Evolutionary conservation across 768 basidiomycete species (phyloP).

Genomic region (Boletus rex-veris): DNA sequence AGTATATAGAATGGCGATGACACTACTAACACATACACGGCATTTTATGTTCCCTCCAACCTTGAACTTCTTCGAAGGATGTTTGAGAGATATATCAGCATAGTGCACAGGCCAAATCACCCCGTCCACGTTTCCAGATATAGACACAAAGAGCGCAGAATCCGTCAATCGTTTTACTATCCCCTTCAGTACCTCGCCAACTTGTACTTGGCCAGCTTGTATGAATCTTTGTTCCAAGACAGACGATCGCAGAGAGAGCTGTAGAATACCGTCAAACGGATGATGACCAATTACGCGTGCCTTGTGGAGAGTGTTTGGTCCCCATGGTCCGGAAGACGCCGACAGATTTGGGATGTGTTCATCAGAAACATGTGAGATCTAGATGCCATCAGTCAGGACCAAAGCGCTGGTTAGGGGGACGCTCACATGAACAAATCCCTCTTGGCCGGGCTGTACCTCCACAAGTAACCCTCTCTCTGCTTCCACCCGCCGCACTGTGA

Average conservation of each 20-base stretch:
- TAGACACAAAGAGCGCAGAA: constrained; percentile 76
- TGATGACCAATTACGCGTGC: constrained; percentile 88
- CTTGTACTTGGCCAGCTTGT: constrained; percentile 73
- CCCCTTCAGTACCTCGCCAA: constrained; percentile 85
- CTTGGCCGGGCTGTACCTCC: constrained; percentile 56
- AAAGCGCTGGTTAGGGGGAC: not conserved
- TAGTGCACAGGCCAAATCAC: constrained; percentile 94
- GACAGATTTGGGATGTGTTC: constrained; percentile 83
- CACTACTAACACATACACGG: constrained; percentile 50
- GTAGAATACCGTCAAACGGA: constrained; percentile 80
- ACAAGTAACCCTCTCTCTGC: constrained; percentile 79
- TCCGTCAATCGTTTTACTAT: constrained; percentile 84
- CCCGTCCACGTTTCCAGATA: constrained; percentile 86
- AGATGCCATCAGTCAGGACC: not conserved
- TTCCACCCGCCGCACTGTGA: constrained; percentile 73
- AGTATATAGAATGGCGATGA: not conserved
- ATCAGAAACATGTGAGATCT: constrained; percentile 95
- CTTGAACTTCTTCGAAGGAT: constrained; percentile 90
- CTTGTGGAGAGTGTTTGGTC: constrained; percentile 69
- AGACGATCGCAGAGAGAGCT: constrained; percentile 81
- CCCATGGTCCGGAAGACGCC: constrained; percentile 71
- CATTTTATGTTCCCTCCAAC: constrained; percentile 80
- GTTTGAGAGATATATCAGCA: constrained; percentile 91
- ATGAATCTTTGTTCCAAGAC: constrained; percentile 84
- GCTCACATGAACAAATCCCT: constrained; percentile 87